Conservation (phyloP, 805 yeast genomes). For the Teunomyces pallodes region DNA sequence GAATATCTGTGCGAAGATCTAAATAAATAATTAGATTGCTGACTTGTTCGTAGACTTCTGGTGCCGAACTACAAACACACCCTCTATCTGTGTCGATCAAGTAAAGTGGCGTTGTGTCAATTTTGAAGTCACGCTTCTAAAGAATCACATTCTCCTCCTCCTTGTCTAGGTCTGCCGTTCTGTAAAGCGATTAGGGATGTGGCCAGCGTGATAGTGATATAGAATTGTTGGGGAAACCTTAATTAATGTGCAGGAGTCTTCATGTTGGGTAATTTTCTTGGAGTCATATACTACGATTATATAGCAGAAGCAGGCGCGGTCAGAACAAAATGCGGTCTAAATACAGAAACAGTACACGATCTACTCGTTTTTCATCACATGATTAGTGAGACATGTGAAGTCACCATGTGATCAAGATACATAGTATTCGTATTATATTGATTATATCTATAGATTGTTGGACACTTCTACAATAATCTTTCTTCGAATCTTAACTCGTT, state of each 20-base stretch:
- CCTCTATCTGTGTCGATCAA: not conserved
- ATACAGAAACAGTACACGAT: not conserved
- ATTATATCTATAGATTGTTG: not conserved
- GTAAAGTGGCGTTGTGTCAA: not conserved
- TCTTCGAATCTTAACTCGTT: conserved; percentile 95
- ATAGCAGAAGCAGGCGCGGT: not conserved
- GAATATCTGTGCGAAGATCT: not conserved
- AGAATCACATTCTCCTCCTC: not conserved
- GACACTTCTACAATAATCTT: conserved; percentile 47
- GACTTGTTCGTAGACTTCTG: not conserved
- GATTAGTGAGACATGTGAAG: not conserved
- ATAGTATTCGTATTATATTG: too few species aligned
- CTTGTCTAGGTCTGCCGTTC: not conserved
- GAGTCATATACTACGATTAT: not conserved
- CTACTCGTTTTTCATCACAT: not conserved
- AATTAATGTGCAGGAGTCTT: not conserved
- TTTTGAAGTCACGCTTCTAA: not conserved
- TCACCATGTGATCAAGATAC: not conserved
- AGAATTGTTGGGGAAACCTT: conserved; percentile 3
- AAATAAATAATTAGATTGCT: not conserved
- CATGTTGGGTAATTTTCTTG: conserved; percentile 1
- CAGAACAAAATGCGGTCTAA: not conserved
- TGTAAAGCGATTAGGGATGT: not conserved
- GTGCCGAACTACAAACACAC: not conserved
- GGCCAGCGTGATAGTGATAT: not conserved